Conservation (phyloP, 78 protist species). For the Pelomyxa schiedti region DNA sequence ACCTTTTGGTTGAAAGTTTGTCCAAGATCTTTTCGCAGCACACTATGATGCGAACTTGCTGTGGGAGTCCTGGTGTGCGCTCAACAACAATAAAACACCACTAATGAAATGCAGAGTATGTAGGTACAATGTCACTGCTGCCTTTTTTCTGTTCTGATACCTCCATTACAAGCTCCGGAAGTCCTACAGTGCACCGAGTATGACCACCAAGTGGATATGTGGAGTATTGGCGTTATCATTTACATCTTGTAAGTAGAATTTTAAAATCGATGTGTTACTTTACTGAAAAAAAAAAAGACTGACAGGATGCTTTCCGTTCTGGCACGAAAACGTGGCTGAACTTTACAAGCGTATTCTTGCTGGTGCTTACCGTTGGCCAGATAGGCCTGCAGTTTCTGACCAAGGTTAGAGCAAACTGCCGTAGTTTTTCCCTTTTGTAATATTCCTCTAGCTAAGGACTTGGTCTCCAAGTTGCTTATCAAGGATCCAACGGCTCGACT, state of each 20-base stretch:
- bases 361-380: background rate
- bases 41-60: background rate
- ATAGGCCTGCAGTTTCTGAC: background rate
- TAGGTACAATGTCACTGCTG: no score
- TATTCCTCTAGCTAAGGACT: background rate
- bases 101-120: no score
- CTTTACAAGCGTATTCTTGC: background rate
- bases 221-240: slow-evolving; percentile 61
- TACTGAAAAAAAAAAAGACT: no score
- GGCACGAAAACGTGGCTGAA: background rate
- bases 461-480: background rate
- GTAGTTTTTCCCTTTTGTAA: no score
- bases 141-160: no score
- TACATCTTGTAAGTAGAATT: slow-evolving; percentile 39
- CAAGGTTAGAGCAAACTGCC: no score
- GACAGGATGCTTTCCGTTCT: background rate
- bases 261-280: no score
- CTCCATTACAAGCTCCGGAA: slow-evolving; percentile 18
- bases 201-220: slow-evolving; percentile 53
- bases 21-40: background rate
- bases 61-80: slow-evolving; percentile 4
- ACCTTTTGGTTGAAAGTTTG: no score
- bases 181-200: slow-evolving; percentile 38
- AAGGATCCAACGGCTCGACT: background rate
- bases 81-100: no score